phyloP scores from a whole-genome alignment of 352 stramenopile genomes.

The Pythium guiyangense region DNA sequence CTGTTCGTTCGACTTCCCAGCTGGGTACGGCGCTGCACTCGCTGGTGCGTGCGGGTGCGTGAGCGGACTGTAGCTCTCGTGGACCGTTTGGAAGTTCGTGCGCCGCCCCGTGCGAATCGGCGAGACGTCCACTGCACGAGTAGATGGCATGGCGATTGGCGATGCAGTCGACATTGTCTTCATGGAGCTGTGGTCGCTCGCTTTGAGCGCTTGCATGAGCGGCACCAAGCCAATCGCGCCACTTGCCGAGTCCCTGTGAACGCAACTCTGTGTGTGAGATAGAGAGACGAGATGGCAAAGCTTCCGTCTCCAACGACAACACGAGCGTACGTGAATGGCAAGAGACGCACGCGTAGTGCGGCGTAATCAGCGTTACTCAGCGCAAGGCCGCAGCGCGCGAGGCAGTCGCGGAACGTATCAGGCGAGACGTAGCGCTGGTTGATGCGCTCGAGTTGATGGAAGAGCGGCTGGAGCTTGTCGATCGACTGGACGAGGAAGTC shows the following conservation, averaged over 20 bases:
- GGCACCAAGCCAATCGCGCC: slow-evolving; percentile 33
- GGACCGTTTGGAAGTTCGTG: slow-evolving; percentile 29
- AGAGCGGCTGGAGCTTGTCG: slow-evolving; percentile 47
- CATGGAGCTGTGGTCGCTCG: slow-evolving; percentile 43
- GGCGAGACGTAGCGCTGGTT: slow-evolving; percentile 42
- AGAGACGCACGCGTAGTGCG: slow-evolving; percentile 53
- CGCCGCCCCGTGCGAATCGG: slow-evolving; percentile 61
- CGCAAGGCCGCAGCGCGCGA: slow-evolving; percentile 50
- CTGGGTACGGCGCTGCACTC: slow-evolving; percentile 21
- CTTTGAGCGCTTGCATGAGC: slow-evolving; percentile 48
- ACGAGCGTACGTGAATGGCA: slow-evolving; percentile 48
- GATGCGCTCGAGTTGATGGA: slow-evolving; percentile 52
- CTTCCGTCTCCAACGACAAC: not conserved
- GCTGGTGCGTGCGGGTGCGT: not conserved
- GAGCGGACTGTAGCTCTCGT: slow-evolving; percentile 17
- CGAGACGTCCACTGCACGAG: slow-evolving; percentile 24
- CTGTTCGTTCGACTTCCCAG: slow-evolving; percentile 73
- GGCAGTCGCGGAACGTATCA: slow-evolving; percentile 59
- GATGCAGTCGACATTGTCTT: slow-evolving; percentile 16
- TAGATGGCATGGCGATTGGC: slow-evolving; percentile 16
- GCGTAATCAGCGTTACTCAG: slow-evolving; percentile 72
- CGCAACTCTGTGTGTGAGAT: not conserved
- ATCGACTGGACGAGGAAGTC: slow-evolving; percentile 46
- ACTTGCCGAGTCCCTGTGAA: slow-evolving; percentile 39
- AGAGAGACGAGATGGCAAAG: not conserved